These are phyloP conservation scores for Podospora comata DNA, from an alignment of 495 filamentous ascomycete species.

Conservation along the genomic window DNA sequence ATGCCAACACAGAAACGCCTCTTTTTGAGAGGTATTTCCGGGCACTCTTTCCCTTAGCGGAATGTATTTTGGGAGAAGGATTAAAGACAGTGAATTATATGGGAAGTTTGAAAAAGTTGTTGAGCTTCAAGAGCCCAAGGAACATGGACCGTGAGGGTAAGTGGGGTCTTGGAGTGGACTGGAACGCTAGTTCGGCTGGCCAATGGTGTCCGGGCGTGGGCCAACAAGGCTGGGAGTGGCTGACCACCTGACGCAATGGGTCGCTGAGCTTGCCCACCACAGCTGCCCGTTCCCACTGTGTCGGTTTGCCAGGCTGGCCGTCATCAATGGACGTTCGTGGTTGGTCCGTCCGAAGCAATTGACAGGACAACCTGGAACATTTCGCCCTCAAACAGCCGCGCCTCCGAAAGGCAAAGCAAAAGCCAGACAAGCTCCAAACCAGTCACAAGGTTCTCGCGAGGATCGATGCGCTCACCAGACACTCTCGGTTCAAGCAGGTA, in stretches of 20 bases:
- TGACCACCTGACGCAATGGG: not conserved
- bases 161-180: no score
- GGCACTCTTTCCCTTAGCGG: no score
- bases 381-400: not conserved
- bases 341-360: constrained; percentile 14
- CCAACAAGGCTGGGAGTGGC: not conserved
- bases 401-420: not conserved
- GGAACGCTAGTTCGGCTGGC: not conserved
- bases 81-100: no score
- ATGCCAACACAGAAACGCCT: no score
- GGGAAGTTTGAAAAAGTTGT: no score
- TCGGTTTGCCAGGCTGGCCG: constrained; percentile 9
- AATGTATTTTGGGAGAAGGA: no score
- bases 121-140: no score
- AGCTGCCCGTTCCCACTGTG: constrained; percentile 10
- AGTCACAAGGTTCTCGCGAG: constrained; percentile 5
- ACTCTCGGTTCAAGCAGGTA: constrained; percentile 29
- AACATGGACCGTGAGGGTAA: no score
- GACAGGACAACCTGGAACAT: constrained; percentile 3
- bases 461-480: constrained; percentile 29
- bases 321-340: constrained; percentile 13
- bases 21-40: no score
- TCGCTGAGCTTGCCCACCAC: not conserved
- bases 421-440: constrained; percentile 9
- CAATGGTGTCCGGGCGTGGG: not conserved